phyloP scores from a whole-genome alignment of 768 basidiomycete species.

The Lactarius pseudohatsudake region DNA sequence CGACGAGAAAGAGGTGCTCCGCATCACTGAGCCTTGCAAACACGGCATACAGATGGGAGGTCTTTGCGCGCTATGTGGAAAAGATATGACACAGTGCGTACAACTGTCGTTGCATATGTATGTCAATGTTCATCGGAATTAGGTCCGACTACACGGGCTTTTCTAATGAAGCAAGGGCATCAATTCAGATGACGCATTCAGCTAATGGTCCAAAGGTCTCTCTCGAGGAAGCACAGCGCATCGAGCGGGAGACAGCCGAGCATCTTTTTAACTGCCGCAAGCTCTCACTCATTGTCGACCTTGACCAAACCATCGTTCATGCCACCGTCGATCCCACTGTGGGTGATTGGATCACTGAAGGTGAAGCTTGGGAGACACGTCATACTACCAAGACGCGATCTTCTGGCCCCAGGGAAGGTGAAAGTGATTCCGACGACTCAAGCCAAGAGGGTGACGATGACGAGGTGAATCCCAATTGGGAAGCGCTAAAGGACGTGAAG shows the following conservation, averaged over 20 bases:
- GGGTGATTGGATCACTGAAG: slow-evolving; percentile 93
- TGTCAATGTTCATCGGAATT: slow-evolving; percentile 32
- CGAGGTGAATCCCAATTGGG: slow-evolving; percentile 89
- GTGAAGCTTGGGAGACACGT: slow-evolving; percentile 73
- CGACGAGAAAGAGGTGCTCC: slow-evolving; percentile 55
- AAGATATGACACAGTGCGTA: slow-evolving; percentile 87
- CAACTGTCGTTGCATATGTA: slow-evolving; percentile 20
- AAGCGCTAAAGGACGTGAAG: slow-evolving; percentile 85
- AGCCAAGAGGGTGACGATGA: slow-evolving; percentile 36
- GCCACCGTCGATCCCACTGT: slow-evolving; percentile 98
- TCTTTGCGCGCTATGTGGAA: slow-evolving; percentile 91
- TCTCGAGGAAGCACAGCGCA: slow-evolving; percentile 84
- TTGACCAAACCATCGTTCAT: slow-evolving; percentile 98
- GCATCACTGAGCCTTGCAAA: slow-evolving; percentile 88
- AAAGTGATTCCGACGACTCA: slow-evolving; percentile 44
- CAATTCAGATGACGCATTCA: slow-evolving; percentile 93
- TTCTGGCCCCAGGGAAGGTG: slow-evolving; percentile 33
- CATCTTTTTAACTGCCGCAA: slow-evolving; percentile 73
- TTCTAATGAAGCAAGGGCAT: slow-evolving; percentile 82
- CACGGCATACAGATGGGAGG: slow-evolving; percentile 93
- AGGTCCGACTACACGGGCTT: slow-evolving; percentile 86
- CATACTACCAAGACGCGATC: slow-evolving; percentile 41
- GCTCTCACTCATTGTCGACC: slow-evolving; percentile 94
- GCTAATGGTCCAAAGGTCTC: slow-evolving; percentile 90
- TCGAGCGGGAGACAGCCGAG: slow-evolving; percentile 80